phyloP scores from a whole-genome alignment of 164 flowering plant genomes.

The Paratinospora sagittata region DNA sequence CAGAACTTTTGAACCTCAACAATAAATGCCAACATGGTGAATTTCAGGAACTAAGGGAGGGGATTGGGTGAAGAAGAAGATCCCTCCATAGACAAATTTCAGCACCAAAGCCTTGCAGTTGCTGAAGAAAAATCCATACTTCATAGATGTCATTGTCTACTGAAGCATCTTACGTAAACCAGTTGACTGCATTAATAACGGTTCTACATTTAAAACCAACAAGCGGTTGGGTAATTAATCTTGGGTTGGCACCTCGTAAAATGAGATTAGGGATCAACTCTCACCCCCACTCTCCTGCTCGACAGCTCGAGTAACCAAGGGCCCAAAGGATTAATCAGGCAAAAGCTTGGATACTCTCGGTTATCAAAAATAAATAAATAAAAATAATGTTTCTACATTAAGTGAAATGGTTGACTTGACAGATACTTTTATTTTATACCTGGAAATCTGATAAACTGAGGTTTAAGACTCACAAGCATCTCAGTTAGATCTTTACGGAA shows the following conservation, averaged over 20 bases:
- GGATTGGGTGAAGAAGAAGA: background rate
- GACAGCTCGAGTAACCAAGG: no score
- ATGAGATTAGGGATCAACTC: no score
- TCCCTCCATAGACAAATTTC: background rate
- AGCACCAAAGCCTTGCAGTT: background rate
- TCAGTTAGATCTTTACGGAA: slow-evolving; percentile 62
- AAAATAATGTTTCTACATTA: background rate
- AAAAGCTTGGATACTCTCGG: no score
- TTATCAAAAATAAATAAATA: no score
- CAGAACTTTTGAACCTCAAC: background rate
- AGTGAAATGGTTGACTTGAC: background rate
- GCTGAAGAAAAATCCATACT: background rate
- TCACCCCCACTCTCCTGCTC: no score
- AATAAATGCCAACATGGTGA: background rate
- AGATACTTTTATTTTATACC: slow-evolving; percentile 33
- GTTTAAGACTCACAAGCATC: slow-evolving; percentile 62
- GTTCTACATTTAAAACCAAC: no score
- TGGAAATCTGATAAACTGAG: slow-evolving; percentile 87
- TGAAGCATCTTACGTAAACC: background rate
- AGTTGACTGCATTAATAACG: background rate
- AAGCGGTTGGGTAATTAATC: no score
- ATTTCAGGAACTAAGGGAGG: background rate
- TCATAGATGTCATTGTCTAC: background rate
- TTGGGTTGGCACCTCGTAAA: no score
- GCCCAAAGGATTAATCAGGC: no score